A percentile compares a stretch with the other conserved stretches of the same genome.
phyloP scores from a whole-genome alignment of 2,329 filamentous ascomycete genomes.

The Fusarium nelsonii region DNA sequence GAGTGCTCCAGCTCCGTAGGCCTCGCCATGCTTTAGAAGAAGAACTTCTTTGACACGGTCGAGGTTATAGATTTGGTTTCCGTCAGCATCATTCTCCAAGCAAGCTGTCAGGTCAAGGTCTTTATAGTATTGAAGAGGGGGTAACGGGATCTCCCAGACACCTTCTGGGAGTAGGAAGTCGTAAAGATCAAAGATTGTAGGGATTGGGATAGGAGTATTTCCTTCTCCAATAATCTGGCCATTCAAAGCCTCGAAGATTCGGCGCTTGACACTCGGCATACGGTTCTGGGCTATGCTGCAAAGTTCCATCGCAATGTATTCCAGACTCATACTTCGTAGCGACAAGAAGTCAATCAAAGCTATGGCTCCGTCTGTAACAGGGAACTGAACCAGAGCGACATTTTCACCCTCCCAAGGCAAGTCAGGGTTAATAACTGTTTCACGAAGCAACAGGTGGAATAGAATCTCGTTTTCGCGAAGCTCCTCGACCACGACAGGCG shows the following conservation, averaged over 20 bases:
- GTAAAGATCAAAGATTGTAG: constrained; percentile 90
- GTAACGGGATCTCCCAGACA: constrained; percentile 64
- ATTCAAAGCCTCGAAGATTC: constrained; percentile 79
- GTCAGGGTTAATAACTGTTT: constrained; percentile 76
- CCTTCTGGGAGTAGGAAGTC: constrained; percentile 78
- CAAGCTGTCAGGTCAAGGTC: constrained; percentile 77
- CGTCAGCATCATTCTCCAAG: constrained; percentile 69
- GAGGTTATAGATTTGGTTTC: constrained; percentile 73
- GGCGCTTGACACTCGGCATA: constrained; percentile 76
- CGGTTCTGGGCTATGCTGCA: constrained; percentile 79
- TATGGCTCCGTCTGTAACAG: constrained; percentile 73
- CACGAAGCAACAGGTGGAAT: constrained; percentile 79
- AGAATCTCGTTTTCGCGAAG: constrained; percentile 83
- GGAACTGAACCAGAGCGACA: constrained; percentile 73
- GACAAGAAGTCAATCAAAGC: constrained; percentile 83
- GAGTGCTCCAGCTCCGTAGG: constrained; percentile 63
- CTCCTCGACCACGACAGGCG: constrained; percentile 79
- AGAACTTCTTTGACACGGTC: constrained; percentile 80
- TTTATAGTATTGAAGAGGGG: constrained; percentile 69
- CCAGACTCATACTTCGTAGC: constrained; percentile 80
- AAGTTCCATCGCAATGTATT: constrained; percentile 88
- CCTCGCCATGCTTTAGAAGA: constrained; percentile 74
- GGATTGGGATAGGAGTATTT: constrained; percentile 74
- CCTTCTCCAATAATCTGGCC: constrained; percentile 78
- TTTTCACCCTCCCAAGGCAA: constrained; percentile 80